Conservation (phyloP, 2,329 filamentous ascomycete genomes). For the Exophiala aquamarina region DNA sequence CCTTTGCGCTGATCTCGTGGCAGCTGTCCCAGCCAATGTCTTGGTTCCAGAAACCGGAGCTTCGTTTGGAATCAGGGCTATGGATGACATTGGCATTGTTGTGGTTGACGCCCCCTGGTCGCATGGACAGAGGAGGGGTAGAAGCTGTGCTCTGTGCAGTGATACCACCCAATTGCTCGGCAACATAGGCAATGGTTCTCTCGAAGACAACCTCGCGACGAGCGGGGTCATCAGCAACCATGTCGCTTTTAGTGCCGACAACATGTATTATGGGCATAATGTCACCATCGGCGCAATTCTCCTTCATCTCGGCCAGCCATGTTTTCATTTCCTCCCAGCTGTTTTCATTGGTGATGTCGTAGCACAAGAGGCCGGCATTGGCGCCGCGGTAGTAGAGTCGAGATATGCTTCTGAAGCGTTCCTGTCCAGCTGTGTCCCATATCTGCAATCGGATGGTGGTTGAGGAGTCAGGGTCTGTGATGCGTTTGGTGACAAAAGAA, state of each 20-base stretch:
- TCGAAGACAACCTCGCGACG: constrained; percentile 87
- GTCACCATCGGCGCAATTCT: constrained; percentile 62
- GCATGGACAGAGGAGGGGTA: constrained; percentile 64
- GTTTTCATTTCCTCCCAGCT: constrained; percentile 91
- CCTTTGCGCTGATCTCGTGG: constrained; percentile 93
- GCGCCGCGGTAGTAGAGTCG: constrained; percentile 95
- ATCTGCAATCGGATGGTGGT: constrained; percentile 89
- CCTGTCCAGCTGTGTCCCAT: constrained; percentile 95
- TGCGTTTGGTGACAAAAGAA: constrained; percentile 76
- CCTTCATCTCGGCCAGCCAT: constrained; percentile 82
- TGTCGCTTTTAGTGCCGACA: constrained; percentile 91
- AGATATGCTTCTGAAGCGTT: constrained; percentile 91
- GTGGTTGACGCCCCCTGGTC: constrained; percentile 21
- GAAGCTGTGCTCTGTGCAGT: constrained; percentile 64
- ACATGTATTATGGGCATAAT: constrained; percentile 69
- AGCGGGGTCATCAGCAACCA: constrained; percentile 79
- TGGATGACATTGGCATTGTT: constrained; percentile 27
- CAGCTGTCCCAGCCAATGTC: constrained; percentile 96
- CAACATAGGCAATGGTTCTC: constrained; percentile 91
- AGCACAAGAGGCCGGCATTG: constrained; percentile 90
- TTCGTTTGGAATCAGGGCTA: constrained; percentile 45
- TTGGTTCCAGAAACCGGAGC: constrained; percentile 70
- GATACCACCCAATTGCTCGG: constrained; percentile 66
- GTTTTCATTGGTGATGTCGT: constrained; percentile 82
- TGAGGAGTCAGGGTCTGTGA: constrained; percentile 79